A percentile compares a stretch with the other conserved stretches of the same genome.
These are phyloP conservation scores for Capniomyces stellatus DNA, from an alignment of 371 early-diverging fungal species.

Conservation along the genomic window DNA sequence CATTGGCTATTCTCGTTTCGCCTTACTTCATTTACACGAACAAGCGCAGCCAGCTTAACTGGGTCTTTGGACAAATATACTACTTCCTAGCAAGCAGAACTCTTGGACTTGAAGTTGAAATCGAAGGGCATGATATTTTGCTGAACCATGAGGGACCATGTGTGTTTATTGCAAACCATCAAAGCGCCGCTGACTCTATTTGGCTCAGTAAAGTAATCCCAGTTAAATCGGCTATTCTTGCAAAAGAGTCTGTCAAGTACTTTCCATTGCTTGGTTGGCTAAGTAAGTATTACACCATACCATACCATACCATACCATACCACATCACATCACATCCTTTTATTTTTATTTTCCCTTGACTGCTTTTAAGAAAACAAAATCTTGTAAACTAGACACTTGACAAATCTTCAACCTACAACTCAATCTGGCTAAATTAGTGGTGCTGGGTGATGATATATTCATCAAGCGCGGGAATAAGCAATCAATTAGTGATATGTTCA, in stretches of 20 bases:
- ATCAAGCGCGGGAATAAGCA: constrained; percentile 70
- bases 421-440: too few relatives aligned
- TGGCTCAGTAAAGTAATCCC: constrained; percentile 55
- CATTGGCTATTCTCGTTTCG: constrained; percentile 16
- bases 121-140: constrained; percentile 42
- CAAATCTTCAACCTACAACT: too few relatives aligned
- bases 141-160: constrained; percentile 27
- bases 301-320: too few relatives aligned
- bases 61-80: constrained; percentile 36
- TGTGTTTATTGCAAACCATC: constrained; percentile 73
- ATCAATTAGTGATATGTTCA: constrained; percentile 60
- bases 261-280: constrained; percentile 74
- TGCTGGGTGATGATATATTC: constrained; percentile 59
- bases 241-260: constrained; percentile 60
- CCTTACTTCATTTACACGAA: constrained; percentile 28
- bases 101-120: constrained; percentile 34
- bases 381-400: too few relatives aligned
- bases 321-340: too few relatives aligned
- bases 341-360: too few relatives aligned
- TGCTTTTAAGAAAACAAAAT: too few relatives aligned
- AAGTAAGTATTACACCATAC: constrained; percentile 35
- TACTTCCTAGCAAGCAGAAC: constrained; percentile 27
- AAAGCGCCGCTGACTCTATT: constrained; percentile 62
- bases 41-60: constrained; percentile 34
- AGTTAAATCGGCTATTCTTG: constrained; percentile 49